Percentiles rank a stretch among this genome's conserved stretches.
Conservation (phyloP, 306 rosid genomes). For the Erythrophleum fordii region DNA sequence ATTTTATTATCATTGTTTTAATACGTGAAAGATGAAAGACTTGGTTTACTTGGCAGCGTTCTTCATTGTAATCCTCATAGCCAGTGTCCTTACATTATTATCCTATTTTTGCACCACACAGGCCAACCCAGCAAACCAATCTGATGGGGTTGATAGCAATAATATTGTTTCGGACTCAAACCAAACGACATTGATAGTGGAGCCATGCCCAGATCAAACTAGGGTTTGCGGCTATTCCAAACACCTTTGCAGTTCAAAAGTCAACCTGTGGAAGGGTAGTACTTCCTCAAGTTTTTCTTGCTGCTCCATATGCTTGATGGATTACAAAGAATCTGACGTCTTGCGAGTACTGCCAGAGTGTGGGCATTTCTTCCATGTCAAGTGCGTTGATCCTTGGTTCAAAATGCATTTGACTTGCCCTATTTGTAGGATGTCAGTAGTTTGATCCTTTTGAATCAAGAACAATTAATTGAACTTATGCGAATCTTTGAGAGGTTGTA, state of each 20-base stretch:
- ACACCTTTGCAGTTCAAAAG: constrained; percentile 16
- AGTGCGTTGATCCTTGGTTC: constrained; percentile 67
- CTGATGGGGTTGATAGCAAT: neutral
- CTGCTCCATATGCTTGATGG: constrained; percentile 57
- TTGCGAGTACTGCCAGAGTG: constrained; percentile 58
- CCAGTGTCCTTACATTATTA: neutral
- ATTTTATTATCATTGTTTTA: too few relatives aligned
- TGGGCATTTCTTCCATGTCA: constrained; percentile 61
- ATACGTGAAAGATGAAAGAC: neutral
- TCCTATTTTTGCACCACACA: neutral
- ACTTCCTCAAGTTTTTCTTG: constrained; percentile 29
- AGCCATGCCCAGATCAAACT: constrained; percentile 19
- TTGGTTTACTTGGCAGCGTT: neutral
- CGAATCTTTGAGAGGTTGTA: too few relatives aligned
- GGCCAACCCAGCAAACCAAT: neutral
- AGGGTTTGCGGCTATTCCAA: constrained; percentile 28
- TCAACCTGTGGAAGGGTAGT: neutral
- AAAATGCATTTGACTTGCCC: constrained; percentile 58
- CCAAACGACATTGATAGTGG: constrained; percentile 27
- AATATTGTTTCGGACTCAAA: neutral
- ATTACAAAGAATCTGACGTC: constrained; percentile 56
- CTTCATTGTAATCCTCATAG: neutral
- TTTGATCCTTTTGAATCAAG: neutral
- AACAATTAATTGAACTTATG: too few relatives aligned
- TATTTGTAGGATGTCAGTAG: constrained; percentile 42